Evolutionary conservation across 768 basidiomycete genomes (phyloP).

Genomic region (Boletellus ananas): DNA sequence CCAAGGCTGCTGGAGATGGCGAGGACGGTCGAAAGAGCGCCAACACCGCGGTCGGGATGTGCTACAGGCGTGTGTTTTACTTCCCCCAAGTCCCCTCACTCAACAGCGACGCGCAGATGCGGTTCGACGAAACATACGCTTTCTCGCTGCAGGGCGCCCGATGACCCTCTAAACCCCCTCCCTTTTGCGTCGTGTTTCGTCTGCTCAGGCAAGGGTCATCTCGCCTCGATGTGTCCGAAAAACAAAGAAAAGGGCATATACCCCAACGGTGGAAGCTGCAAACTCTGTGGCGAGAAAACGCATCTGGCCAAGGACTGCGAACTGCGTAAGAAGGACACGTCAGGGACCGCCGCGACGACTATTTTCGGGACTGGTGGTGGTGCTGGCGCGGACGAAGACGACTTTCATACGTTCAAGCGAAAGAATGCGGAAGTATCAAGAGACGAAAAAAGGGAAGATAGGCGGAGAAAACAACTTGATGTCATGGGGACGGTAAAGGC

Average conservation of each 20-base stretch:
- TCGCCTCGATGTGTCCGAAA: conserved; percentile 77
- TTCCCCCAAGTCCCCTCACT: background rate
- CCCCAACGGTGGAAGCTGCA: conserved; percentile 88
- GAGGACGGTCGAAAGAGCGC: conserved; percentile 22
- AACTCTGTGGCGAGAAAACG: conserved; percentile 78
- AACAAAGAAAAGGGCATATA: conserved; percentile 82
- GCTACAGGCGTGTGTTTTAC: conserved; percentile 57
- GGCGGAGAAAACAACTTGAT: conserved; percentile 38
- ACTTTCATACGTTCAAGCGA: conserved; percentile 81
- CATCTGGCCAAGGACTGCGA: conserved; percentile 86
- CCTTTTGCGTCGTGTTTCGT: conserved; percentile 94
- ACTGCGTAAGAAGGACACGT: conserved; percentile 53
- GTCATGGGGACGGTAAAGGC: conserved; percentile 39
- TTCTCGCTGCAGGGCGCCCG: conserved; percentile 67
- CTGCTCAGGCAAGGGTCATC: conserved; percentile 78
- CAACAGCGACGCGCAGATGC: conserved; percentile 48
- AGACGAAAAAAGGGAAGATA: conserved; percentile 51
- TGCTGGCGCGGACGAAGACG: conserved; percentile 90
- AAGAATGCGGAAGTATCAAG: conserved; percentile 55
- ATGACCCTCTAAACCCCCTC: conserved; percentile 59
- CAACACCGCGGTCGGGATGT: conserved; percentile 48
- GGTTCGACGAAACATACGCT: conserved; percentile 77
- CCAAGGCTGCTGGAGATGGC: conserved; percentile 35
- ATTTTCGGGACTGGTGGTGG: conserved; percentile 37
- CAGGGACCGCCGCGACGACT: conserved; percentile 20